Base-by-base conservation (phyloP, 805 yeast species). In the Starmerella bombi region DNA sequence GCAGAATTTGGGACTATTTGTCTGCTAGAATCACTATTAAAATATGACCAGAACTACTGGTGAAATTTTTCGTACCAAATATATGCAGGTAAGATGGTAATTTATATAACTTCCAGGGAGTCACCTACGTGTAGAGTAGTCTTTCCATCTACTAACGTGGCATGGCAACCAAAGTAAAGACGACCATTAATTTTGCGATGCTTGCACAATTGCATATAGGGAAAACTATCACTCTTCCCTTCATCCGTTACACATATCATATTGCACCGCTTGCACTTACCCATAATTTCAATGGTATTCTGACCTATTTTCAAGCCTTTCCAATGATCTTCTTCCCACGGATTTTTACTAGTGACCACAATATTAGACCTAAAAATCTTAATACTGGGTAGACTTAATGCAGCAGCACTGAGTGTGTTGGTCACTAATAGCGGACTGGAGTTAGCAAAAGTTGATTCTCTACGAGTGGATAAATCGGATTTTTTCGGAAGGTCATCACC, bases 321-420 rank as follows among this genome's bases (percentile, higher is more conserved):
- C 71, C 70, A 66, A 1, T 36, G 21, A 37, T 67, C 71, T 38
- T 67, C 72, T 9, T 41, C 56, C 51, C 58, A 67, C 3, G 67
- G 59, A 16, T 23, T 32, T 2, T 41, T 32, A 6, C 54, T 49
- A 2, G 39, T 32, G 15, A 67, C 51, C 2, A 62, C 50, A 5
- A 67, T 54, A 39, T 67, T 67, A 0, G 65, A 66, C n/a, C 72
- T 50, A 37, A 67, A 63, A 5, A 57, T 53, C 6, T 32, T 32
- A 6, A 36, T 27, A 22, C 39, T 45, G n/a, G 41, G 41, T 25
- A 34, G 28, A 3, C 40, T 39, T 8, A 59, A 46, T 4, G 35
- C 44, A 6, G 36, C 36, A 2, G 62, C 54, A 36, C 69, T 64
- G 6, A 55, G 40, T 14, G 46, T 30, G 7, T 63, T 58, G 2